phyloP scores from a whole-genome alignment of 305 asterid genomes.

The Solanum hybrid region DNA sequence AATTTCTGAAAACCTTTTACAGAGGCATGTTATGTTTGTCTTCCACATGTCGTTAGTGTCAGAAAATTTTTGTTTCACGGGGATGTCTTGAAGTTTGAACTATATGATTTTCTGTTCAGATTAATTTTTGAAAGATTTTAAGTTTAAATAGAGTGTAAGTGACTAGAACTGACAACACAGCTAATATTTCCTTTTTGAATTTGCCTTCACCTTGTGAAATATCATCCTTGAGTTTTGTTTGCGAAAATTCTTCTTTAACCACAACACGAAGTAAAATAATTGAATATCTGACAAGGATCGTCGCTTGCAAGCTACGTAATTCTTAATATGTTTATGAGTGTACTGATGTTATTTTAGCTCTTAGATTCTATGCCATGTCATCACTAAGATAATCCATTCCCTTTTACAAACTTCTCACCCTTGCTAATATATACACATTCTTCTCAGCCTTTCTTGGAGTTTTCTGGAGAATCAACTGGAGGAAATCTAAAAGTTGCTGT shows the following conservation, averaged over 20 bases:
- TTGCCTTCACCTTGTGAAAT: not conserved
- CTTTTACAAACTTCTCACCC: not conserved
- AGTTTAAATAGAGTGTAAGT: not conserved
- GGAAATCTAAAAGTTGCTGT: slow-evolving; percentile 40
- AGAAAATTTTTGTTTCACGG: not conserved
- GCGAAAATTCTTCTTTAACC: not conserved
- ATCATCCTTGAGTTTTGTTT: not conserved
- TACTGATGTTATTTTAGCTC: not conserved
- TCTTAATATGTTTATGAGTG: not conserved
- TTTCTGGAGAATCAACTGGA: slow-evolving; percentile 41
- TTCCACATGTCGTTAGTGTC: not conserved
- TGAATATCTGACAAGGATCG: not conserved
- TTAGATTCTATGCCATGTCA: not conserved
- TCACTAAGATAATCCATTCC: not conserved
- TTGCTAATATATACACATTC: not conserved
- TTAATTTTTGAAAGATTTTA: not conserved
- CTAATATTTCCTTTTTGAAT: not conserved
- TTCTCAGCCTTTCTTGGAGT: slow-evolving; percentile 67
- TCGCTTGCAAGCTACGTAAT: not conserved
- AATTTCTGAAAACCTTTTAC: not conserved
- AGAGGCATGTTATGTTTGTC: not conserved
- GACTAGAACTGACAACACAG: not conserved
- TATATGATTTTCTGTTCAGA: not conserved
- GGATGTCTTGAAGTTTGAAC: not conserved
- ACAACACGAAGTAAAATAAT: not conserved